Base-by-base conservation (phyloP, 805 yeast genomes). In the Teunomyces barrocoloradensis region DNA sequence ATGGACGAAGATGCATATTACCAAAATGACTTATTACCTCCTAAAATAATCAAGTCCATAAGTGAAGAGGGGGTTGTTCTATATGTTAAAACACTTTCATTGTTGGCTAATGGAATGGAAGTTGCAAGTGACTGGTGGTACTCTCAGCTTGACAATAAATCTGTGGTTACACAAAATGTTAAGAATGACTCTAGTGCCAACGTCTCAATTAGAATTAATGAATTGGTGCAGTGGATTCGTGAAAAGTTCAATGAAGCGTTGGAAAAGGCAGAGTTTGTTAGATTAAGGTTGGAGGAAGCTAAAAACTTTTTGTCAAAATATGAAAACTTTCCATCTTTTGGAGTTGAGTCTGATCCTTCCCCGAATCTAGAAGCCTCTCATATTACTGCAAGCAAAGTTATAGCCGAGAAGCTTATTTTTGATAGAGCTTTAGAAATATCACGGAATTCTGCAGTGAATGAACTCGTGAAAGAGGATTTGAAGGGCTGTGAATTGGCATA, bases 391-490 rank as follows among this genome's bases (percentile, higher is more conserved):
- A 45, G 32, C 18, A 56, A 61, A 45, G 75, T 83, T 5, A 77
- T 84, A 46, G 89, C 96, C 2, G 97, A 92, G 64, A 87, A 87
- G 60, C 74, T 91, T 53, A 81, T 91, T 21, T 94, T 92, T 67
- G 97, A 94, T 57, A 76, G 98, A 42, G 97, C 98, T 2, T 76
- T 92, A 59, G 98, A 92, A 59, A 88, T 91, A 73, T 87, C 96
- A 2, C 80, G 96, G 57, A 82, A 82, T 43, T 96, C 98, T 0
- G 98, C 98, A 0, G 85, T 87, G 47, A 83, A 85, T 61, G 99
- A 92, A 67, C 74, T 90, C 57, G 80, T 78, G 35, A 87, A 87
- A 39, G 85, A 81, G 46, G 90, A 85, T 59, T 63, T 87, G 43
- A 71, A 74, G 15, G 87, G 86, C 5, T 91, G 97, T 66, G 97